Conservation (phyloP, 805 yeast species). For the Priceomyces fermenticarens region DNA sequence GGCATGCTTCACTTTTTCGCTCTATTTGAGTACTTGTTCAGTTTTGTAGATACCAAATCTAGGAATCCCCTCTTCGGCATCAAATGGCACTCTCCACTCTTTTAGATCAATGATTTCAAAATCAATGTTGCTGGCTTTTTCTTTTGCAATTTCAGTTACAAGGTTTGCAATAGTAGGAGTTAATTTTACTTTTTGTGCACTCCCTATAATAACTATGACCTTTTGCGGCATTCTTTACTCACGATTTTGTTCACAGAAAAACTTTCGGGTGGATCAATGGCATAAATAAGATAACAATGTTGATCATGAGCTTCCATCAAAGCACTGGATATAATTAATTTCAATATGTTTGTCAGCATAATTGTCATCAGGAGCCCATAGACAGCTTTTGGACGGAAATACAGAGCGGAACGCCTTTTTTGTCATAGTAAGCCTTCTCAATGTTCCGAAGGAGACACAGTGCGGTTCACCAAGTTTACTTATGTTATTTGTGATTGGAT, state of each 20-base stretch:
- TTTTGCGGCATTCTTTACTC: background rate
- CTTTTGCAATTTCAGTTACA: background rate
- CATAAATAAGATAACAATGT: too few species aligned
- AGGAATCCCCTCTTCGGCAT: conserved; percentile 20
- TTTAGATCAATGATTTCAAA: conserved; percentile 15
- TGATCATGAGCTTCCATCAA: too few species aligned
- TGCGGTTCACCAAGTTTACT: too few species aligned
- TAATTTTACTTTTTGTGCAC: conserved; percentile 3
- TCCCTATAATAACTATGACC: conserved; percentile 1
- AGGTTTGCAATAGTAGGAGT: background rate
- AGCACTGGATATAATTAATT: too few species aligned
- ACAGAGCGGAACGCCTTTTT: too few species aligned
- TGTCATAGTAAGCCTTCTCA: too few species aligned
- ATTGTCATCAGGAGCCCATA: too few species aligned
- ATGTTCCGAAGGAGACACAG: too few species aligned
- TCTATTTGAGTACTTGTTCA: conserved; percentile 23
- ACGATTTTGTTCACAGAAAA: background rate
- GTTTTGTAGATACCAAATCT: conserved; percentile 15
- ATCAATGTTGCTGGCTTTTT: background rate
- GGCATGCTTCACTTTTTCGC: conserved; percentile 15
- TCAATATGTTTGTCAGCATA: too few species aligned
- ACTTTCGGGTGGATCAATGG: too few species aligned
- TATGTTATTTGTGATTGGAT: too few species aligned
- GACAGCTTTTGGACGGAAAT: too few species aligned
- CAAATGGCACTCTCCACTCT: conserved; percentile 24